These are phyloP conservation scores for Colletotrichum cereale DNA, from an alignment of 2,329 filamentous ascomycete genomes.

Conservation along the genomic window DNA sequence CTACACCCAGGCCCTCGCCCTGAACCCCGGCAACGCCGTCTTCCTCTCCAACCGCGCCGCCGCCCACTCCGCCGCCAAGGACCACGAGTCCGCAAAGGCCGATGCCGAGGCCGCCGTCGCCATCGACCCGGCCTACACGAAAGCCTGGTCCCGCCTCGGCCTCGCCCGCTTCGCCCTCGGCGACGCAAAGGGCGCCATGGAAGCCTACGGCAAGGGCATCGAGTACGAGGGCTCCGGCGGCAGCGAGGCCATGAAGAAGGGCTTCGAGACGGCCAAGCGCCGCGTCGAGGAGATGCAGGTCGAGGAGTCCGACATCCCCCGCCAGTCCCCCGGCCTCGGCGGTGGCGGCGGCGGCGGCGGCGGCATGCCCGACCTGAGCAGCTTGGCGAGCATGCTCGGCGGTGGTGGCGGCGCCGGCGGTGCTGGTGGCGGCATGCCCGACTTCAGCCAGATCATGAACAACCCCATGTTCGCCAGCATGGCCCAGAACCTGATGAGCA, in stretches of 20 bases:
- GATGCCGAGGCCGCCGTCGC: conserved; percentile 93
- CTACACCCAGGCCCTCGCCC: conserved; percentile 87
- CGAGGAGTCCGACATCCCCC: conserved; percentile 59
- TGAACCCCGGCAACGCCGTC: conserved; percentile 89
- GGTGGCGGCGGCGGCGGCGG: conserved; percentile 59
- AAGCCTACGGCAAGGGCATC: conserved; percentile 93
- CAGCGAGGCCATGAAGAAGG: conserved; percentile 97
- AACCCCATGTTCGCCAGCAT: conserved; percentile 99
- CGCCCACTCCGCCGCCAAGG: conserved; percentile 85
- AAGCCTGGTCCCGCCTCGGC: conserved; percentile 95
- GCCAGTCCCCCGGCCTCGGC: conserved; percentile 51
- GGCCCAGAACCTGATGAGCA: conserved; percentile 97
- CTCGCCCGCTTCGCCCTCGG: conserved; percentile 92
- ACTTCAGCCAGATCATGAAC: conserved; percentile 88
- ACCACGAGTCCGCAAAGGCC: conserved; percentile 85
- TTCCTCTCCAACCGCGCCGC: conserved; percentile 98
- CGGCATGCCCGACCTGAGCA: conserved; percentile 78
- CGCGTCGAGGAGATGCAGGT: conserved; percentile 84
- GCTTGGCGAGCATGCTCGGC: conserved; percentile 80
- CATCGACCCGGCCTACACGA: conserved; percentile 93
- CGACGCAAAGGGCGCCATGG: conserved; percentile 91
- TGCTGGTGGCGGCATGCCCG: conserved; percentile 85
- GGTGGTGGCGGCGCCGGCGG: conserved; percentile 68
- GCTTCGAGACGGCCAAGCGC: conserved; percentile 91
- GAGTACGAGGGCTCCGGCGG: conserved; percentile 94